Evolutionary conservation across 2,329 filamentous ascomycete species (phyloP).

Genomic region (Xylariaceae sp.): DNA sequence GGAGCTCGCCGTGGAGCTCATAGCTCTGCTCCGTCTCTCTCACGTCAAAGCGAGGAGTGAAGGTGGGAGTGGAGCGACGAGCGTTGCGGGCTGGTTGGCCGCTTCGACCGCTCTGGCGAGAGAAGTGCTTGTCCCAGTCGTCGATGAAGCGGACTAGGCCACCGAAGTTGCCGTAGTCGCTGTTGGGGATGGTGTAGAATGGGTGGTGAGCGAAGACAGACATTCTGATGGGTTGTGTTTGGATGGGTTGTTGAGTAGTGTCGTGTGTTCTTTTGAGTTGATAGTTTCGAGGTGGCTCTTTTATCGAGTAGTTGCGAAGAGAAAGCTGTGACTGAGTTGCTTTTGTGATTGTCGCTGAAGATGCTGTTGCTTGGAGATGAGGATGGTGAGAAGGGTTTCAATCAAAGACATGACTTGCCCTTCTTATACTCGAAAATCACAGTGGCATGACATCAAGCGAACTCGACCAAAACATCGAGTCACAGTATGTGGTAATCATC

Average conservation of each 20-base stretch:
- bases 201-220: conserved; percentile 51
- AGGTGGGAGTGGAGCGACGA: conserved; percentile 35
- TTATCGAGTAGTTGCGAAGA: neutral
- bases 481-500: conserved; percentile 16
- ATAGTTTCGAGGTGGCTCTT: conserved; percentile 16
- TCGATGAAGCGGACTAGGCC: conserved; percentile 60
- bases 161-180: conserved; percentile 52
- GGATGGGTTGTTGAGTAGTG: conserved; percentile 14
- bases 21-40: conserved; percentile 63
- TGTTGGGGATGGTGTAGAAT: conserved; percentile 41
- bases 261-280: conserved; percentile 17
- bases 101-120: conserved; percentile 27
- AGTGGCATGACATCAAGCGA: conserved; percentile 21
- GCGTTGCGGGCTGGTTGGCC: conserved; percentile 3
- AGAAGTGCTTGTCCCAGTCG: conserved; percentile 53
- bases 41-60: conserved; percentile 74
- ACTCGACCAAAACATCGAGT: conserved; percentile 25
- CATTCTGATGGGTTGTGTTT: conserved; percentile 42
- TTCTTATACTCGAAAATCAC: conserved; percentile 30
- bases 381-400: neutral
- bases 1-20: conserved; percentile 75
- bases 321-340: conserved; percentile 16
- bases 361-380: conserved; percentile 28
- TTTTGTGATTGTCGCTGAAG: conserved; percentile 16
- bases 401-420: neutral